Percentiles rank a stretch among this genome's conserved stretches.
Conservation (phyloP, 192 early-diverging fungal species). For the Umbelopsis ramanniana region DNA sequence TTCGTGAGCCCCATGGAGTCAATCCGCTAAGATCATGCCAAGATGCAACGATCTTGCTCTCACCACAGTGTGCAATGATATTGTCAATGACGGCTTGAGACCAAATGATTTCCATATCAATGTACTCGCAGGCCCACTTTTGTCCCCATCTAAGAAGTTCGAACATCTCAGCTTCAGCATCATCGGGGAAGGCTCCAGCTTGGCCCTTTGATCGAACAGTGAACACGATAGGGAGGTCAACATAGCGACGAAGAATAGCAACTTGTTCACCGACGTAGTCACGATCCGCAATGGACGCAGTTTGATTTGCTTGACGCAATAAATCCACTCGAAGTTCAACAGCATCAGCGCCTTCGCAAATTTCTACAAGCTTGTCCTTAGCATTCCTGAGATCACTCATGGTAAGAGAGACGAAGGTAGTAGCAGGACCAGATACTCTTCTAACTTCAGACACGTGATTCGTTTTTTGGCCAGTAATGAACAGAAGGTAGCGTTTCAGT, state of each 20-base stretch:
- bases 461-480: slow-evolving; percentile 58
- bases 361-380: slow-evolving; percentile 55
- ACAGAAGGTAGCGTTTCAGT: slow-evolving; percentile 69
- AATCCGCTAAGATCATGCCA: slow-evolving; percentile 83
- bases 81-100: slow-evolving; percentile 44
- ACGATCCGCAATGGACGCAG: slow-evolving; percentile 34
- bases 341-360: slow-evolving; percentile 83
- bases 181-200: slow-evolving; percentile 83
- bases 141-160: slow-evolving; percentile 69
- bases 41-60: slow-evolving; percentile 77
- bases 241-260: slow-evolving; percentile 68
- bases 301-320: slow-evolving; percentile 48
- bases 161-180: slow-evolving; percentile 63
- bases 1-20: slow-evolving; percentile 64
- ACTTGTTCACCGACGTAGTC: slow-evolving; percentile 84
- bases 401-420: slow-evolving; percentile 91
- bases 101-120: slow-evolving; percentile 82
- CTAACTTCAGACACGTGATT: slow-evolving; percentile 36
- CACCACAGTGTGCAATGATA: slow-evolving; percentile 62
- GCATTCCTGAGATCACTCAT: slow-evolving; percentile 62
- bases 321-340: slow-evolving; percentile 95
- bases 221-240: slow-evolving; percentile 85
- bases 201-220: slow-evolving; percentile 91
- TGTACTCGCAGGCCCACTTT: slow-evolving; percentile 91
- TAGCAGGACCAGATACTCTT: slow-evolving; percentile 46